phyloP scores from a whole-genome alignment of 257 asterid species.

The Nicotiana paniculata region DNA sequence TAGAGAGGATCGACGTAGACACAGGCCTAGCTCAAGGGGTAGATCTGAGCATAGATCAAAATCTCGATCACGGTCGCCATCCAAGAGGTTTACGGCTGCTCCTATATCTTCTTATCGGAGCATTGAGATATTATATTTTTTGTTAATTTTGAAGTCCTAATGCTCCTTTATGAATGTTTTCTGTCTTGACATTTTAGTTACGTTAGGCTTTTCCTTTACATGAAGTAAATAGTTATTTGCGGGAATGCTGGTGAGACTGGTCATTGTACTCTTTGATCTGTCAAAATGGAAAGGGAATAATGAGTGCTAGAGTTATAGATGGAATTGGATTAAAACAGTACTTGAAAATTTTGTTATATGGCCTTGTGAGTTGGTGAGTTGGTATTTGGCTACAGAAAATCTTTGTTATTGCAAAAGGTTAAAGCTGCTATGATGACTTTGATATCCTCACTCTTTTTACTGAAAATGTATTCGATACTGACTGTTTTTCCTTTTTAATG shows the following conservation, averaged over 20 bases:
- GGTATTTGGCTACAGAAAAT: neutral
- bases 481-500: neutral
- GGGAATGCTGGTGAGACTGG: neutral
- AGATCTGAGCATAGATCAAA: constrained; percentile 65
- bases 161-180: neutral
- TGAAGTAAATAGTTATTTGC: neutral
- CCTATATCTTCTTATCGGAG: neutral
- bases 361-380: neutral
- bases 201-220: neutral
- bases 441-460: neutral
- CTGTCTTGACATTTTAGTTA: neutral
- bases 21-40: constrained; percentile 58
- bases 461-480: neutral
- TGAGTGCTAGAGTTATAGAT: neutral
- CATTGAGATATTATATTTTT: neutral
- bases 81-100: constrained; percentile 56
- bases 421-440: neutral
- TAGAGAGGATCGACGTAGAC: constrained; percentile 62
- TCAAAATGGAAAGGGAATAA: neutral
- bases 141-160: neutral
- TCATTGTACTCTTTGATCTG: neutral
- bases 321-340: neutral
- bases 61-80: constrained; percentile 80
- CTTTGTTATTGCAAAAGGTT: neutral
- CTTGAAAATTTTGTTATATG: neutral